These are phyloP conservation scores for Coelastrella sp. DNA, from an alignment of 139 green algal species.

Conservation along the genomic window DNA sequence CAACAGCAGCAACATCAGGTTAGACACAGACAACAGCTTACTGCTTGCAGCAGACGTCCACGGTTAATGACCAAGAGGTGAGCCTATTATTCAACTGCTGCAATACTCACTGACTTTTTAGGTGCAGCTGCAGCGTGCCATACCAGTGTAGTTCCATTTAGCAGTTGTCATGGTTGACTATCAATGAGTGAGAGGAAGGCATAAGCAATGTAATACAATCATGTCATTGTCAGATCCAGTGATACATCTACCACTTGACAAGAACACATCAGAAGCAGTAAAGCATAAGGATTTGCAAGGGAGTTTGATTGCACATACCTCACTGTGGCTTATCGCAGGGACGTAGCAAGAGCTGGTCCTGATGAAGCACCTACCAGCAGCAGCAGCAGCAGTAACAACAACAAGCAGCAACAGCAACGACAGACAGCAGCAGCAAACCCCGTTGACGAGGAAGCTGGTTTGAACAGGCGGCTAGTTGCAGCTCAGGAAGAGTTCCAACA, in stretches of 20 bases:
- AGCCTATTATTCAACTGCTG: neutral
- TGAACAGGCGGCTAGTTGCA: neutral
- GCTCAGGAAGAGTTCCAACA: neutral
- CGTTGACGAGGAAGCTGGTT: neutral
- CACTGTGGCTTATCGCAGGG: neutral
- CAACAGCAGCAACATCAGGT: neutral
- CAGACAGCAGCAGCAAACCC: constrained; percentile 18
- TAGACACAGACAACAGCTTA: too few relatives aligned
- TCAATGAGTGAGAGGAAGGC: too few relatives aligned
- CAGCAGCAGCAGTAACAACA: neutral
- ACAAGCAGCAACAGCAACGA: neutral
- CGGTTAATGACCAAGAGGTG: neutral
- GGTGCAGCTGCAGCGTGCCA: too few relatives aligned
- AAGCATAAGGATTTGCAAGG: neutral
- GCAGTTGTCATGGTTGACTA: too few relatives aligned
- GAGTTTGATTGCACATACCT: neutral
- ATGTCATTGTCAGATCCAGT: too few relatives aligned
- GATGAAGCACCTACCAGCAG: neutral
- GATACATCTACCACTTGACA: neutral
- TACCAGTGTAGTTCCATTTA: too few relatives aligned
- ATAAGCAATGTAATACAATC: too few relatives aligned
- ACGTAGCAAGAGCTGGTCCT: neutral
- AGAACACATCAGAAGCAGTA: too few relatives aligned
- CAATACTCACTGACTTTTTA: neutral
- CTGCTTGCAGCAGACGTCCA: neutral